These are phyloP conservation scores for Populus deltoides DNA, from an alignment of 345 rosid species.

Conservation along the genomic window DNA sequence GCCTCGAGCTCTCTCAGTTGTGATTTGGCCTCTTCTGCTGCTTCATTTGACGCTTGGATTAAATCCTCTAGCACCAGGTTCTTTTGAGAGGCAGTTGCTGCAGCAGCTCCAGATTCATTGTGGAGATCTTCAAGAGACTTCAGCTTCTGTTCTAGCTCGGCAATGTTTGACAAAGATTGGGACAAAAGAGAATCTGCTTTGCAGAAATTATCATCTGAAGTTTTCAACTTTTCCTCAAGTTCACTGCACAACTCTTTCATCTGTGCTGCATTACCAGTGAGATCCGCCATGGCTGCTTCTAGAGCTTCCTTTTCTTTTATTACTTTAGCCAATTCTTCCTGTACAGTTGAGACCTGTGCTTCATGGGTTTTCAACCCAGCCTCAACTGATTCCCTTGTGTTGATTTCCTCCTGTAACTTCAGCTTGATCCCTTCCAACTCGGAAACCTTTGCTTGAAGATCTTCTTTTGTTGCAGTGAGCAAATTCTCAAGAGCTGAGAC, in stretches of 20 bases:
- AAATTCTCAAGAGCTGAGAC: slow-evolving; percentile 46
- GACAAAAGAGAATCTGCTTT: slow-evolving; percentile 68
- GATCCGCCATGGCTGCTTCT: slow-evolving; percentile 50
- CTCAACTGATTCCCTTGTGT: slow-evolving; percentile 44
- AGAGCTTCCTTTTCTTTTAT: slow-evolving; percentile 58
- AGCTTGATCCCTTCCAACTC: slow-evolving; percentile 47
- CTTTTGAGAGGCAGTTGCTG: slow-evolving; percentile 64
- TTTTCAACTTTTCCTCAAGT: slow-evolving; percentile 63
- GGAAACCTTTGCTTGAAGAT: slow-evolving; percentile 52
- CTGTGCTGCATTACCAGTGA: slow-evolving; percentile 36
- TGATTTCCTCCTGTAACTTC: slow-evolving; percentile 54
- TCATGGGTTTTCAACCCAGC: slow-evolving; percentile 38
- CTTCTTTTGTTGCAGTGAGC: slow-evolving; percentile 46
- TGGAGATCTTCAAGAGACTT: slow-evolving; percentile 68
- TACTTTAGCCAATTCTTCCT: slow-evolving; percentile 34
- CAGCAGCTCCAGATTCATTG: slow-evolving; percentile 54
- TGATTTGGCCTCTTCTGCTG: slow-evolving; percentile 61
- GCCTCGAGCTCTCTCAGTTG: slow-evolving; percentile 67
- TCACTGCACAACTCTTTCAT: slow-evolving; percentile 48
- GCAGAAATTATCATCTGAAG: slow-evolving; percentile 57
- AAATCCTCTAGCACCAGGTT: slow-evolving; percentile 69
- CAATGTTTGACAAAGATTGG: slow-evolving; percentile 61
- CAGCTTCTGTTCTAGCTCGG: slow-evolving; percentile 71
- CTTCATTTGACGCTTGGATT: slow-evolving; percentile 51
- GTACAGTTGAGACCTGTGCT: slow-evolving; percentile 27